Conservation (phyloP, 2,329 filamentous ascomycete genomes). For the Fusarium nanum region DNA sequence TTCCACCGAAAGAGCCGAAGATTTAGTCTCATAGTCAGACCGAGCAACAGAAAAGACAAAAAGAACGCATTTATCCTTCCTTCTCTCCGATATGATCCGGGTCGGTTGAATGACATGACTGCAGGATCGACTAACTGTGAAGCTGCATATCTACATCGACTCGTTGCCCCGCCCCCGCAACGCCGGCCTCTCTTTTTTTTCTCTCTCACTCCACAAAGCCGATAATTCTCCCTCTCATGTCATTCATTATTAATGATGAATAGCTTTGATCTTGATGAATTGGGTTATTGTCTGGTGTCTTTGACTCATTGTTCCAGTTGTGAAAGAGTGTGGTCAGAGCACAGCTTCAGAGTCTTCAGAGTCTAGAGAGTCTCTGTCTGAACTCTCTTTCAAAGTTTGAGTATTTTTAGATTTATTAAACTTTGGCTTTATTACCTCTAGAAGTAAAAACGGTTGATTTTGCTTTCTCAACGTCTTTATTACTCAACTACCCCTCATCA, state of each 20-base stretch:
- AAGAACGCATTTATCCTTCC: background rate
- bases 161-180: constrained; percentile 39
- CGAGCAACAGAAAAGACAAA: background rate
- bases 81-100: constrained; percentile 34
- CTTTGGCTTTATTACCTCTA: constrained; percentile 7
- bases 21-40: background rate
- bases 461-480: constrained; percentile 17
- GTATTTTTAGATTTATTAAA: constrained; percentile 11
- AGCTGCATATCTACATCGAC: constrained; percentile 17
- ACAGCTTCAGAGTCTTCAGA: background rate
- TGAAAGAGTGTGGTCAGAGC: background rate
- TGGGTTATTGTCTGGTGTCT: background rate
- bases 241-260: background rate
- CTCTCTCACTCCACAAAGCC: constrained; percentile 29
- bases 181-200: constrained; percentile 10
- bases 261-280: background rate
- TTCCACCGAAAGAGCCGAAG: constrained; percentile 11
- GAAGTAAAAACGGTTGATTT: constrained; percentile 10
- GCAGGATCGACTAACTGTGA: constrained; percentile 28
- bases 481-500: constrained; percentile 2
- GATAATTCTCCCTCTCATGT: constrained; percentile 20
- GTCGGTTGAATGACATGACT: constrained; percentile 16
- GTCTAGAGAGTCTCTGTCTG: background rate
- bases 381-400: background rate
- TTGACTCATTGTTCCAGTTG: background rate